phyloP scores from a whole-genome alignment of 139 green algal genomes.

The Microglena sp. region DNA sequence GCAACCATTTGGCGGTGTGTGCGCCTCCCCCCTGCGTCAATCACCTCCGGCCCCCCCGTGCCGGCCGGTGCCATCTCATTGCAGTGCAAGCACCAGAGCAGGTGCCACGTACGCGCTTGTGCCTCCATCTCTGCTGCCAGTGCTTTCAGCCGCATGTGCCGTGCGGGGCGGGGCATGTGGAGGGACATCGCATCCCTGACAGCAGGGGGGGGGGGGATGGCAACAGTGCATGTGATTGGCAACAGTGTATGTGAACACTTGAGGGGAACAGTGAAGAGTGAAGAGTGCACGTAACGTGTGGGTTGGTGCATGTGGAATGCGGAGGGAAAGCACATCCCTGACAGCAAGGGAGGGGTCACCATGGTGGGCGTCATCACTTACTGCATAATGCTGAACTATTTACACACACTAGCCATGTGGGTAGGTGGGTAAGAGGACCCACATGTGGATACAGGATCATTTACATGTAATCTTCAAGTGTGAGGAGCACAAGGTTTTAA shows the following conservation, averaged over 20 bases:
- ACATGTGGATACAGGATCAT: no score
- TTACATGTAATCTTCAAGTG: no score
- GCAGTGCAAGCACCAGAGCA: slow-evolving; percentile 54
- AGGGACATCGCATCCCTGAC: slow-evolving; percentile 26
- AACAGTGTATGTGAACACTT: neutral
- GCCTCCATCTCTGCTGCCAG: slow-evolving; percentile 45
- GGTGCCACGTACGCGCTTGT: slow-evolving; percentile 54
- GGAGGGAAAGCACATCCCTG: no score
- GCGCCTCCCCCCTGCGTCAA: slow-evolving; percentile 29
- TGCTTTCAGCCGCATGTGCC: slow-evolving; percentile 34
- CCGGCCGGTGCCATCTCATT: slow-evolving; percentile 35
- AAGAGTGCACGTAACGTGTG: neutral
- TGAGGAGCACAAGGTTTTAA: no score
- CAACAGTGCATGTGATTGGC: neutral
- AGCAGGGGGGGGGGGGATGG: neutral
- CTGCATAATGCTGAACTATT: no score
- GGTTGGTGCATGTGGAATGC: neutral
- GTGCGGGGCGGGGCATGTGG: slow-evolving; percentile 44
- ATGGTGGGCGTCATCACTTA: no score
- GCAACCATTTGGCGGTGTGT: slow-evolving; percentile 37
- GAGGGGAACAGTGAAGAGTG: neutral
- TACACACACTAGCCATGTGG: no score
- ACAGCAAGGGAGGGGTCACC: no score
- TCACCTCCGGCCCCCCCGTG: slow-evolving; percentile 27
- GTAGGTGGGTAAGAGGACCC: no score